These are phyloP conservation scores for Aspergillus tanneri DNA, from an alignment of 2,329 filamentous ascomycete genomes.

Conservation along the genomic window DNA sequence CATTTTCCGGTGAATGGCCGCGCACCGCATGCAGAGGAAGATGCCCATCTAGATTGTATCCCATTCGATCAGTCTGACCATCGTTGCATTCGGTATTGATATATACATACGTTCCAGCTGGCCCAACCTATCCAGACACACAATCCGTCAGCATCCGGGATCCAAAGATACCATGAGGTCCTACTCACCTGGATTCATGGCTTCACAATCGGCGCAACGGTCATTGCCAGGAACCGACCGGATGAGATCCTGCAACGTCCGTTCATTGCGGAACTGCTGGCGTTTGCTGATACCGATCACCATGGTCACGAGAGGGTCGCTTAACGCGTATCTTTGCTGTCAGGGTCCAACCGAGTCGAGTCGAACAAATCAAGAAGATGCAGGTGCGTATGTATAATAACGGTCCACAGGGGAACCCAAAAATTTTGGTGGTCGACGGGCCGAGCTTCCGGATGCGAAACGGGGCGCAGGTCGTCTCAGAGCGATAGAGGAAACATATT, in stretches of 20 bases:
- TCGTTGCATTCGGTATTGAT: not conserved
- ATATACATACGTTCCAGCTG: constrained; percentile 83
- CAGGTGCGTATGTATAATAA: too few relatives aligned
- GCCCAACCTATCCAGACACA: constrained; percentile 70
- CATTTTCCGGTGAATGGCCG: constrained; percentile 89
- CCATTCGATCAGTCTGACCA: constrained; percentile 14
- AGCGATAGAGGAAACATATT: constrained; percentile 18
- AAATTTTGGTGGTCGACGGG: constrained; percentile 15
- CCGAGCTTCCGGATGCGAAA: constrained; percentile 17
- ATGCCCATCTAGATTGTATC: constrained; percentile 68
- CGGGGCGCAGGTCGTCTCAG: constrained; percentile 12
- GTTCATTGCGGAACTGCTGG: constrained; percentile 96
- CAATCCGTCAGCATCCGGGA: constrained; percentile 5
- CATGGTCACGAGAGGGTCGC: constrained; percentile 51
- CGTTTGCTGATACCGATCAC: constrained; percentile 81
- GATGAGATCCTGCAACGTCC: constrained; percentile 83
- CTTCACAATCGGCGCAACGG: constrained; percentile 87
- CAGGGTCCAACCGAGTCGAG: constrained; percentile 11
- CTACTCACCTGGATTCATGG: constrained; percentile 80
- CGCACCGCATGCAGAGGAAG: constrained; percentile 97
- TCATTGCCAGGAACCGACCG: constrained; percentile 84
- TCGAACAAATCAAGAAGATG: constrained; percentile 14
- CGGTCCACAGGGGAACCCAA: constrained; percentile 6
- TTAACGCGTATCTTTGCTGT: not conserved
- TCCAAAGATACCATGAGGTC: constrained; percentile 1